A percentile compares a stretch with the other conserved stretches of the same genome.
Evolutionary conservation across 106 monocot genomes (phyloP).

Genomic region (Iris macrosiphon): DNA sequence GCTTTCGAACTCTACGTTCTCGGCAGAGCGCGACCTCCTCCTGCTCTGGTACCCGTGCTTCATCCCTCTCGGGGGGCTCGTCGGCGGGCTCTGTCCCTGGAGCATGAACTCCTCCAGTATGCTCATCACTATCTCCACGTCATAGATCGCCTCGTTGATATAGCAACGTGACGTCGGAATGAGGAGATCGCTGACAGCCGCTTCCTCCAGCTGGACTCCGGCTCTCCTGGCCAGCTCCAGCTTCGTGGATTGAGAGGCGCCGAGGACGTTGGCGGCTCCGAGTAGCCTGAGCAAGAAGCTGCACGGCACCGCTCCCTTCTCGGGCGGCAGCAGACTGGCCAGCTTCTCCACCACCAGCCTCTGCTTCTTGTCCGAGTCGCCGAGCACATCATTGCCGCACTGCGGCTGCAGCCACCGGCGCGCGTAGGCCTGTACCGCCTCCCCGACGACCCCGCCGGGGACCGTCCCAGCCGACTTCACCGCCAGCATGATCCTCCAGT

Average conservation of each 20-base stretch:
- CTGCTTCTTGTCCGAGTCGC: constrained; percentile 30
- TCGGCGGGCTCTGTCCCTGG: constrained; percentile 46
- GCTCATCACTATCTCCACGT: constrained; percentile 54
- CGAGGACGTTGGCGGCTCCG: constrained; percentile 40
- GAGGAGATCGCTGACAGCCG: constrained; percentile 46
- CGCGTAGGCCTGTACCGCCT: constrained; percentile 51
- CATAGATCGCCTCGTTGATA: constrained; percentile 28
- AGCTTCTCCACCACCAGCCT: constrained; percentile 51
- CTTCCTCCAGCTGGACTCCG: constrained; percentile 64
- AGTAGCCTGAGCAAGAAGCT: constrained; percentile 61
- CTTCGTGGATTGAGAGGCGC: constrained; percentile 37
- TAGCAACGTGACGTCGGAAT: constrained; percentile 27
- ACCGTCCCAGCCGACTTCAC: constrained; percentile 53
- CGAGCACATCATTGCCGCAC: not conserved
- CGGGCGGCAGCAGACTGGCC: constrained; percentile 48
- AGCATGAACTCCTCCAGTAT: constrained; percentile 78
- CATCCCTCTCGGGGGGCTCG: constrained; percentile 37
- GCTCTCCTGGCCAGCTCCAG: constrained; percentile 42
- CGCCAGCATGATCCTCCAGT: constrained; percentile 63
- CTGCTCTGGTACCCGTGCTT: constrained; percentile 14
- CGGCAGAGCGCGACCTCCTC: constrained; percentile 54
- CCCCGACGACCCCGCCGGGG: constrained; percentile 34
- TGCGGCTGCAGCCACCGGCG: constrained; percentile 29
- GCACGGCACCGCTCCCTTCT: constrained; percentile 52
- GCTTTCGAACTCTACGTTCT: constrained; percentile 46